A percentile compares a stretch with the other conserved stretches of the same genome.
These are phyloP conservation scores for Pseudisothecium myosuroides DNA, from an alignment of 225 moss, liverwort and hornwort species.

Conservation along the genomic window DNA sequence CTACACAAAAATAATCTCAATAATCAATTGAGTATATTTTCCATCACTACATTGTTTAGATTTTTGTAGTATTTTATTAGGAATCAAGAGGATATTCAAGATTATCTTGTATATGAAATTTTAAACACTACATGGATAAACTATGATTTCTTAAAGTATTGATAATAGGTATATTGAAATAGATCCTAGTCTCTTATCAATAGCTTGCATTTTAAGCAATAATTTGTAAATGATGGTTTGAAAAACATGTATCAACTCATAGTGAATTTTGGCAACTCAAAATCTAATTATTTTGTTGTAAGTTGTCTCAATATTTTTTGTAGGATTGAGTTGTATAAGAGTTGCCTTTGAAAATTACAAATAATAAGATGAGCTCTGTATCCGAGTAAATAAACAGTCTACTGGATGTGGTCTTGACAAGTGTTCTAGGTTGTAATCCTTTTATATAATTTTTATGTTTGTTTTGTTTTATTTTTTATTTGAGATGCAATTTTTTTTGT, in stretches of 20 bases:
- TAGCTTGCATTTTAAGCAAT: not conserved
- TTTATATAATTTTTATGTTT: not conserved
- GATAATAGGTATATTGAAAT: not conserved
- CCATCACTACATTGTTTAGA: not conserved
- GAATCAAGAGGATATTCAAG: not conserved
- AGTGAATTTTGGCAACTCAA: not conserved
- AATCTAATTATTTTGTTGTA: not conserved
- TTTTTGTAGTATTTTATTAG: not conserved
- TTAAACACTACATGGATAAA: not conserved
- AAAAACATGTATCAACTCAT: not conserved
- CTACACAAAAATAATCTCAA: fast-evolving
- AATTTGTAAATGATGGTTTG: not conserved
- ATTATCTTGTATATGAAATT: not conserved
- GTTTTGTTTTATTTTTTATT: not conserved
- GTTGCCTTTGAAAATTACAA: not conserved
- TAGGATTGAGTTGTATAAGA: not conserved
- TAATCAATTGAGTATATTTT: not conserved
- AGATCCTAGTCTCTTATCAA: not conserved
- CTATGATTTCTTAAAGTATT: not conserved
- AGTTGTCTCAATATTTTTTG: not conserved
- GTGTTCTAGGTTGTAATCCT: not conserved
- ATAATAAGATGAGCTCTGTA: not conserved
- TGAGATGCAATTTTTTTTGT: not conserved
- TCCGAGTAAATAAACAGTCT: fast-evolving
- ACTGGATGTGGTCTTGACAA: not conserved